These are phyloP conservation scores for Wickerhamiella domercqiae DNA, from an alignment of 805 yeast genomes.

Conservation along the genomic window DNA sequence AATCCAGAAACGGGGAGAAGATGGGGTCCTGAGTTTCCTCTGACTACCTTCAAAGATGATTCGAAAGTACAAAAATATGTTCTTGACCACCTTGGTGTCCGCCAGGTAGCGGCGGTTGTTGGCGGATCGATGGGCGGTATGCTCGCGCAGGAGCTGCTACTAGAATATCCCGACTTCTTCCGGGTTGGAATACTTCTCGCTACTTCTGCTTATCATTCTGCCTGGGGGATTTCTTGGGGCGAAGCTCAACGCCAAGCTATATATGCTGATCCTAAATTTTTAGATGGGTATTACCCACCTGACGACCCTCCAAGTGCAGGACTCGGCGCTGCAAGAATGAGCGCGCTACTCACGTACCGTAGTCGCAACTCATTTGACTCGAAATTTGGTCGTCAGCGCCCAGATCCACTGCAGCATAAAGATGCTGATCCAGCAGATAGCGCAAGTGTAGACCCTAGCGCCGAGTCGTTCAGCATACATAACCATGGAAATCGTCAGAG, in stretches of 20 bases:
- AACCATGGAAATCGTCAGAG: conserved; percentile 53
- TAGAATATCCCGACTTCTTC: conserved; percentile 52
- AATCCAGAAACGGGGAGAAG: conserved; percentile 63
- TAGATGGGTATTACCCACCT: conserved; percentile 70
- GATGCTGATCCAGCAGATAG: conserved; percentile 20
- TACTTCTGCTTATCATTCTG: conserved; percentile 85
- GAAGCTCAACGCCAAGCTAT: conserved; percentile 96
- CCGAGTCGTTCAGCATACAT: conserved; percentile 70
- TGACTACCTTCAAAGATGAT: conserved; percentile 89
- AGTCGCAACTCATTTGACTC: conserved; percentile 83
- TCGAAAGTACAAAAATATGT: conserved; percentile 65
- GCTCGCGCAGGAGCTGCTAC: conserved; percentile 82
- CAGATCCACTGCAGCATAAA: conserved; percentile 32
- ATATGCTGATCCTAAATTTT: conserved; percentile 85
- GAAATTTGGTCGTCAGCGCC: conserved; percentile 74
- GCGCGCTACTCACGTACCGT: conserved; percentile 84
- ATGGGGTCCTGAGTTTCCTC: conserved; percentile 91
- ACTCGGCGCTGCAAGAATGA: conserved; percentile 92
- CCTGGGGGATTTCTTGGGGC: conserved; percentile 99
- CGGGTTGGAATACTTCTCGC: conserved; percentile 67
- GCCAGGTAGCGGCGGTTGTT: conserved; percentile 63
- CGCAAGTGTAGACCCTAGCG: conserved; percentile 21
- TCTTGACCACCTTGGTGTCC: conserved; percentile 59
- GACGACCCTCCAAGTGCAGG: conserved; percentile 78
- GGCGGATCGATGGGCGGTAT: conserved; percentile 99